Evolutionary conservation across 169 alveolate genomes (phyloP).

Genomic region (Plasmodium gonderi): DNA sequence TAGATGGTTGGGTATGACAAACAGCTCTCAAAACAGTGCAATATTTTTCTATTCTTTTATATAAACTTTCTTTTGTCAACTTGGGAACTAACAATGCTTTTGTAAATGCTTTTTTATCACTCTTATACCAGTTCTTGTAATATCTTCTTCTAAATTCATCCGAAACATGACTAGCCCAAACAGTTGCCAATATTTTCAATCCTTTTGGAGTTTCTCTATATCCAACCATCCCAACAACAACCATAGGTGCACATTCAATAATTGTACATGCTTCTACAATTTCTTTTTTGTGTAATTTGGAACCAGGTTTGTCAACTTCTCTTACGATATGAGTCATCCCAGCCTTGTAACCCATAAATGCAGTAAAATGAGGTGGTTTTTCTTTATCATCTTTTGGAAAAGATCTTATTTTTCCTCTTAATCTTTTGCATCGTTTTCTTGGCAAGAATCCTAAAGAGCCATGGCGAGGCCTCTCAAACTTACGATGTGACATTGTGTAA

Average conservation of each 20-base stretch:
- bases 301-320: slow-evolving; percentile 98
- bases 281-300: slow-evolving; percentile 98
- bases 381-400: slow-evolving; percentile 98
- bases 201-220: slow-evolving; percentile 99
- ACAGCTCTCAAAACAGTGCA: slow-evolving; percentile 98
- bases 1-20: slow-evolving; percentile 98
- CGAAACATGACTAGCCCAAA: slow-evolving; percentile 98
- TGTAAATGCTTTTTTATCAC: slow-evolving; percentile 99
- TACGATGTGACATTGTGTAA: slow-evolving; percentile 98
- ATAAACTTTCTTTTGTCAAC: slow-evolving; percentile 92
- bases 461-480: slow-evolving; percentile 99
- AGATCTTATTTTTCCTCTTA: slow-evolving; percentile 92
- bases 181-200: slow-evolving; percentile 97
- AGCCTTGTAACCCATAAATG: slow-evolving; percentile 99
- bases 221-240: slow-evolving; percentile 99
- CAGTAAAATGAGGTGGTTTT: slow-evolving; percentile 97
- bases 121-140: slow-evolving; percentile 98
- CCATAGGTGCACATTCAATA: slow-evolving; percentile 99
- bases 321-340: slow-evolving; percentile 99
- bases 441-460: slow-evolving; percentile 99
- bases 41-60: slow-evolving; percentile 96
- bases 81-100: slow-evolving; percentile 93
- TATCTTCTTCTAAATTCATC: slow-evolving; percentile 98
- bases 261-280: slow-evolving; percentile 99
- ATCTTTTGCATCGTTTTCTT: slow-evolving; percentile 93